A percentile compares a stretch with the other conserved stretches of the same genome.
These are phyloP conservation scores for Diplodia corticola DNA, from an alignment of 2,329 filamentous ascomycete genomes.

Conservation along the genomic window DNA sequence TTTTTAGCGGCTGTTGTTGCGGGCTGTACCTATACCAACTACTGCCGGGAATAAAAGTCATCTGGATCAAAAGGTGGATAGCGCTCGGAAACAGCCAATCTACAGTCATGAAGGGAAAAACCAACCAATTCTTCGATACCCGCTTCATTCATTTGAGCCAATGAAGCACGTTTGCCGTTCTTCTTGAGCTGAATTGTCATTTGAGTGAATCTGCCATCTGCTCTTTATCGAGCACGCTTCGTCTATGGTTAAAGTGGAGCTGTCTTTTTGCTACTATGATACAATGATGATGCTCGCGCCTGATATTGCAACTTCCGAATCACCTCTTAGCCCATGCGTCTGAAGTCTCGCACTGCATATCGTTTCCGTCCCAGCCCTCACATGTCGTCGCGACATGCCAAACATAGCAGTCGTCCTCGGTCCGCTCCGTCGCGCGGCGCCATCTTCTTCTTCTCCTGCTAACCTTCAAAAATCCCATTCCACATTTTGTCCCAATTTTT, in stretches of 20 bases:
- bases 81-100: conserved; percentile 24
- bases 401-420: no score
- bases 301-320: neutral
- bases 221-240: neutral
- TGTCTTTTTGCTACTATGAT: neutral
- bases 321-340: neutral
- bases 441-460: neutral
- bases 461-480: no score
- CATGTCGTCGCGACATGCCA: no score
- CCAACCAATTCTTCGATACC: conserved; percentile 19
- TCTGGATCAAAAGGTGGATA: conserved; percentile 23
- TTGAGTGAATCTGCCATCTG: neutral
- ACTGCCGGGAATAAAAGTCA: conserved; percentile 22
- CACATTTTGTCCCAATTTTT: neutral
- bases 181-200: conserved; percentile 17
- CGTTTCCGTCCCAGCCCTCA: neutral
- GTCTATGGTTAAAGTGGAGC: neutral
- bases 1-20: conserved; percentile 18
- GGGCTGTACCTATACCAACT: conserved; percentile 4
- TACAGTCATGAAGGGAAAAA: conserved; percentile 22
- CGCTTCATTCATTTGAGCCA: conserved; percentile 13
- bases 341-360: neutral
- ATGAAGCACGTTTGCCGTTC: conserved; percentile 22
- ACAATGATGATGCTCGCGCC: conserved; percentile 8
- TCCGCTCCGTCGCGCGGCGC: no score